phyloP scores from a whole-genome alignment of 2,329 filamentous ascomycete genomes.

The Penicillium frequentans region DNA sequence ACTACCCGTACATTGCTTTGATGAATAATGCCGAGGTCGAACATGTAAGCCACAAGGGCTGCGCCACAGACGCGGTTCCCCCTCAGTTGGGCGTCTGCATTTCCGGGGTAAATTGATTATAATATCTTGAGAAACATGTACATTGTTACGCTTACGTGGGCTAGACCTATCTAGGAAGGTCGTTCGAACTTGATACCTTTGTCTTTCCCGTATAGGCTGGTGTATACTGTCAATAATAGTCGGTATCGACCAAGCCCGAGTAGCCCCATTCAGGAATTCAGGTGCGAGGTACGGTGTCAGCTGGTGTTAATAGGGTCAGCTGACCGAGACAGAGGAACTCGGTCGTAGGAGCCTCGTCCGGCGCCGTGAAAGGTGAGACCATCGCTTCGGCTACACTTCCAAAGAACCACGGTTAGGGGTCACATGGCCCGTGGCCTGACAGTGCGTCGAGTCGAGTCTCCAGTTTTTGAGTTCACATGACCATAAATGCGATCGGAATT shows the following conservation, averaged over 20 bases:
- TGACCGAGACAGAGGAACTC: background rate
- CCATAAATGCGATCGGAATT: background rate
- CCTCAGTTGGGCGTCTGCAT: constrained; percentile 1
- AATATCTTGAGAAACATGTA: background rate
- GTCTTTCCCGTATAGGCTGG: background rate
- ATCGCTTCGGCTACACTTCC: constrained; percentile 1
- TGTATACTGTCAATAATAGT: background rate
- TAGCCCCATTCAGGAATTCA: background rate
- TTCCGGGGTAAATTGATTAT: constrained; percentile 7
- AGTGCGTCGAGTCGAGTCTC: background rate
- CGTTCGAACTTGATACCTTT: background rate
- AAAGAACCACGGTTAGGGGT: background rate
- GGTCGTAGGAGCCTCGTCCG: background rate
- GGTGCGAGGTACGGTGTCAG: background rate
- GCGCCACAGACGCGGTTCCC: constrained; percentile 6
- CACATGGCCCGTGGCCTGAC: constrained; percentile 1
- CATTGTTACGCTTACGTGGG: background rate
- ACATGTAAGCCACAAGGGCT: constrained; percentile 6
- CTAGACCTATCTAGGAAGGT: constrained; percentile 2
- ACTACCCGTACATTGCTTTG: background rate
- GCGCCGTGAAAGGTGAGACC: background rate
- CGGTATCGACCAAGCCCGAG: background rate
- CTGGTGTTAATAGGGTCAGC: background rate
- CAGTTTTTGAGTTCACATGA: background rate
- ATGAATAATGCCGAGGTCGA: background rate